Evolutionary conservation across 306 rosid species (phyloP), one percentile per base, ranked within the genome.

Genomic region (Malus orientalis): DNA sequence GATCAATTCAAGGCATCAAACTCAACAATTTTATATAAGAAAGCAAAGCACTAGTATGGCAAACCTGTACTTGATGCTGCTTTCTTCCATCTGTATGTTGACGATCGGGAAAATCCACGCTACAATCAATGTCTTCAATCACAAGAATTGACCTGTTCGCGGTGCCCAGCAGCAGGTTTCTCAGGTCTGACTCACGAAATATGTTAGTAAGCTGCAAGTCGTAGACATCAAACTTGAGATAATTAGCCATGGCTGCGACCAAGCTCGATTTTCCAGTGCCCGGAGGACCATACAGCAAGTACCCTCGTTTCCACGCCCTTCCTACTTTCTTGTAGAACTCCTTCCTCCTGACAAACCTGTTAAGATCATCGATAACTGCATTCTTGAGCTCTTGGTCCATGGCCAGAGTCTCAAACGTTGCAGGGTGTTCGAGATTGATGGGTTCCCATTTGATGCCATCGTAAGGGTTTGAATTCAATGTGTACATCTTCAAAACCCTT

Each of bases 241-340:
- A 75, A 68, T 94, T 94, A 3, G 98, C 97, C 93, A 94, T 90
- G 47, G 98, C 97, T 3, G 98, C 98, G 3, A 94, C 81, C 86
- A 94, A 87, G 84, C 97, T 94, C 0, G 97, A 94, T 76, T 94
- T 94, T 0, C 98, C 98, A 0, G 98, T 94, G 1, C 98, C 97
- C 0, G 98, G 98, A 19, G 98, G 98, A 0, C 97, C 98, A 29
- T 86, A 89, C 54, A 91, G 19, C 80, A 94, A 81, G 81, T 94
- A 94, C 20, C 98, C 98, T 2, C 98, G 81, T 68, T 94, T 91
- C 98, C 98, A 94, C 0, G 98, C 98, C 77, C 88, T 87, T 55
- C 98, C 98, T 2, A 94, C 96, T 78, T 54, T 90, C 87, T 80
- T 91, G 54, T 94, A 94, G 25, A 74, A 94, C 27, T 91, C 98